Evolutionary conservation across 192 early-diverging fungal genomes (phyloP), one percentile per base, ranked within the genome.

Genomic region (Pilaira anomala): DNA sequence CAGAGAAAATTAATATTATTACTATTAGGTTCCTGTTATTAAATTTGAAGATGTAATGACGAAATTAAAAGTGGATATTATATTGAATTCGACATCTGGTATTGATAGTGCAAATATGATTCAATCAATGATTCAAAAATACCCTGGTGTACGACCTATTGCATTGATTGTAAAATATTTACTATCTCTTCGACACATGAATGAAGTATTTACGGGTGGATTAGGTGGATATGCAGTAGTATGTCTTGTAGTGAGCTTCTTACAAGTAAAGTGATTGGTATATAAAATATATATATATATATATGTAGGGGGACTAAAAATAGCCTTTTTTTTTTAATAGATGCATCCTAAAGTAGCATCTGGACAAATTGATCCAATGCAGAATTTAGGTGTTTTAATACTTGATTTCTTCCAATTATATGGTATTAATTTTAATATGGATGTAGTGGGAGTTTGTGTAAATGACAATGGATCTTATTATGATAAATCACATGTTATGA

Each of bases 331-430:
- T 7, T 1, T 42, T 36, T 1, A 33, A 14, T 66, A 95, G 82
- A 78, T 89, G 74, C 96, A 98, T 66, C 93, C 94, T 7, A 73
- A 79, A 11, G 63, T 98, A 0, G 84, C 83, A 59, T 74, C 76
- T 11, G 82, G 86, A 14, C 73, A 71, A 9, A 82, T 95, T 18
- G 77, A 83, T 18, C 68, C 88, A 0, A 19, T 67, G 29, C 71
- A 87, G 8, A 98, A 97, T 73, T 65, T 98, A 19, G 96, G 94
- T 21, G 80, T 92, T 5, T 69, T 98, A n/a, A 61, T 98, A 26
- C 77, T 95, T 7, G 96, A 98, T 68, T 92, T 96, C 45, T 87
- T 98, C 49, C 94, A 98, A 66, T 80, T 95, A 4, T 98, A 94
- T 65, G 96, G 96, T 13, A 76, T 77, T 26, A 65, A 79, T 2